Percentiles rank a stretch among this genome's conserved stretches.
Conservation (phyloP, 2,329 filamentous ascomycete genomes). For the Fusarium robinianum region DNA sequence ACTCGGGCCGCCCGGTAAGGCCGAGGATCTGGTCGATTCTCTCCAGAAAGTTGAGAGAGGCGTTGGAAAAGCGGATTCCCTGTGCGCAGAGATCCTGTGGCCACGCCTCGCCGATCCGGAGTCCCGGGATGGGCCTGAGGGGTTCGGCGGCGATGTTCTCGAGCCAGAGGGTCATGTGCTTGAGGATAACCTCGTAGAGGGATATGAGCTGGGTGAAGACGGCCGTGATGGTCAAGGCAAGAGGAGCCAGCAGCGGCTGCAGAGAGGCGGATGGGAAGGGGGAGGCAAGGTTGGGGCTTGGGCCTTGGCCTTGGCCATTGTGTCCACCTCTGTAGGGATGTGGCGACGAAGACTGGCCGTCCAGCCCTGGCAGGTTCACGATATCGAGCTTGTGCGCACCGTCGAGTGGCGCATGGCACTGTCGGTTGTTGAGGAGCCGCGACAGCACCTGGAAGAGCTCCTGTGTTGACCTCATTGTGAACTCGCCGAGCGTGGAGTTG, state of each 20-base stretch:
- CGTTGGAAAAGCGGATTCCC: not conserved
- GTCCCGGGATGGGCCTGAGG: not conserved
- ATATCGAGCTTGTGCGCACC: too few species aligned
- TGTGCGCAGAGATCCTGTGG: not conserved
- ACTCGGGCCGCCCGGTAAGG: not conserved
- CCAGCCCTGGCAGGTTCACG: too few species aligned
- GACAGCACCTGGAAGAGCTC: too few species aligned
- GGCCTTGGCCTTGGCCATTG: too few species aligned
- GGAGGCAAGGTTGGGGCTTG: too few species aligned
- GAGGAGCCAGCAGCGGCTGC: not conserved
- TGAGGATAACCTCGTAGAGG: not conserved
- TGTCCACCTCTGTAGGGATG: too few species aligned
- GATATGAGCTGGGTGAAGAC: slow-evolving; percentile 1
- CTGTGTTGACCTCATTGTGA: too few species aligned
- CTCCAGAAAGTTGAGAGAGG: not conserved
- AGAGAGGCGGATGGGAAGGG: not conserved
- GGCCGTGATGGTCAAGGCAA: not conserved
- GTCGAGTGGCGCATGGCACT: too few species aligned
- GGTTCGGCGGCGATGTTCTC: not conserved
- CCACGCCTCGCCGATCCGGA: too few species aligned
- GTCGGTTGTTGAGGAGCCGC: too few species aligned
- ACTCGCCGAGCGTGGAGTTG: too few species aligned
- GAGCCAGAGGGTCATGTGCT: not conserved
- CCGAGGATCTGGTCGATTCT: not conserved
- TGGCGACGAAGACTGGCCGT: too few species aligned